phyloP scores from a whole-genome alignment of 1,284 basidiomycete genomes.

The Marasmius tenuissimus region DNA sequence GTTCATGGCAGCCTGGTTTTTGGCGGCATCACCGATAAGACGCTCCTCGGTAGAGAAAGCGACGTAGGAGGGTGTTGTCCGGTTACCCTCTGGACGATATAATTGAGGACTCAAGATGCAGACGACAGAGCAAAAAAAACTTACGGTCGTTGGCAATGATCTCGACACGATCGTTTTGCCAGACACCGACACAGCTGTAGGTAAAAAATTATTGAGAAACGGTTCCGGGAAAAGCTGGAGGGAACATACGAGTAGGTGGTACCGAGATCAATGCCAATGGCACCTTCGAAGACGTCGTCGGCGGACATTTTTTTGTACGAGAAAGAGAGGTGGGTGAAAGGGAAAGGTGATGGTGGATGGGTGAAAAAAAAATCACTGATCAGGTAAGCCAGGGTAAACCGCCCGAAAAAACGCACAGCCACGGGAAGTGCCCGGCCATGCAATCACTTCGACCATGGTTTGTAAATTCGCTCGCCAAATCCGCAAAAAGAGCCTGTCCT shows the following conservation, averaged over 20 bases:
- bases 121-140: slow-evolving; percentile 28
- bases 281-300: slow-evolving; percentile 94
- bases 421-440: slow-evolving; percentile 29
- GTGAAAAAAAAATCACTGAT: slow-evolving; percentile 40
- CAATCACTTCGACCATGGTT: neutral
- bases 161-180: slow-evolving; percentile 98
- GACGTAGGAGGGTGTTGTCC: slow-evolving; percentile 98
- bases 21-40: slow-evolving; percentile 98
- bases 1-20: slow-evolving; percentile 98
- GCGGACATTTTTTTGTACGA: slow-evolving; percentile 65
- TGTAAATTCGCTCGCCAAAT: slow-evolving; percentile 21
- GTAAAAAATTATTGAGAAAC: slow-evolving; percentile 19
- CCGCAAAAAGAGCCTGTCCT: slow-evolving; percentile 23
- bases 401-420: slow-evolving; percentile 46
- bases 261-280: slow-evolving; percentile 93
- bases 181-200: slow-evolving; percentile 89
- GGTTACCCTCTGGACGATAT: slow-evolving; percentile 84
- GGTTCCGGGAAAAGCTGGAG: neutral
- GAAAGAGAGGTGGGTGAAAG: slow-evolving; percentile 21
- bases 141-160: slow-evolving; percentile 96
- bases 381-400: slow-evolving; percentile 35
- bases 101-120: slow-evolving; percentile 10
- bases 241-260: slow-evolving; percentile 84
- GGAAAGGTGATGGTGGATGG: slow-evolving; percentile 28
- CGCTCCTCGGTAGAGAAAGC: slow-evolving; percentile 98